phyloP scores from a whole-genome alignment of 495 filamentous ascomycete species.

The Tuber indicum region DNA sequence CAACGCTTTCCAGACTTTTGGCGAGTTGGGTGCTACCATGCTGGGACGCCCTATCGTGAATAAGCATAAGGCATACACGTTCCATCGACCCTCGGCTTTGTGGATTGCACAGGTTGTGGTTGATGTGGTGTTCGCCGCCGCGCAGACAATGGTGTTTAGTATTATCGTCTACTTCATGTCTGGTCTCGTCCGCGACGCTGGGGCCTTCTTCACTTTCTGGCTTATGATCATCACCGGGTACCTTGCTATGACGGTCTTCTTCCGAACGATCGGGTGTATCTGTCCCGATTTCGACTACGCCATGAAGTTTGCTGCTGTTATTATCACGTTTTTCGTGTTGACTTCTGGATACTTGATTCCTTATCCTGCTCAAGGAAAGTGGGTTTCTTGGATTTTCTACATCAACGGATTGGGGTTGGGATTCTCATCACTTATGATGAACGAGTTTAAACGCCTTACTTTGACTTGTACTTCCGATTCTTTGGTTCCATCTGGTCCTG shows the following conservation, averaged over 20 bases:
- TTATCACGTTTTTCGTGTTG: slow-evolving; percentile 70
- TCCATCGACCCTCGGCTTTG: slow-evolving; percentile 69
- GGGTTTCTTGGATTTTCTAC: slow-evolving; percentile 77
- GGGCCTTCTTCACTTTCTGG: slow-evolving; percentile 73
- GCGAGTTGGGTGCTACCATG: slow-evolving; percentile 66
- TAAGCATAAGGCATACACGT: slow-evolving; percentile 71
- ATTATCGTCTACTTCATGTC: slow-evolving; percentile 80
- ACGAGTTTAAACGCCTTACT: slow-evolving; percentile 63
- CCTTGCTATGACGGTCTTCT: slow-evolving; percentile 70
- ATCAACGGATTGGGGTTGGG: slow-evolving; percentile 69
- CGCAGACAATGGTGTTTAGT: slow-evolving; percentile 62
- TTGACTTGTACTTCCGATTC: slow-evolving; percentile 59
- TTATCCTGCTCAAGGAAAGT: slow-evolving; percentile 60
- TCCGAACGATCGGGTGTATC: slow-evolving; percentile 69
- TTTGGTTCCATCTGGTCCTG: slow-evolving; percentile 58
- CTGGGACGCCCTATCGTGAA: slow-evolving; percentile 66
- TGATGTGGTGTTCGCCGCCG: slow-evolving; percentile 63
- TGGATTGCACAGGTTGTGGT: slow-evolving; percentile 75
- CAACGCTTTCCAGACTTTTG: slow-evolving; percentile 74
- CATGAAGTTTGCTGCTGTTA: slow-evolving; percentile 66
- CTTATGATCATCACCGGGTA: slow-evolving; percentile 65
- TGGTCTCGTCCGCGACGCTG: slow-evolving; percentile 57
- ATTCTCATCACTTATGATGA: slow-evolving; percentile 72
- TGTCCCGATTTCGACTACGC: slow-evolving; percentile 81
- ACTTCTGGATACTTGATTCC: slow-evolving; percentile 78